Percentiles rank a stretch among this genome's conserved stretches.
phyloP scores from a whole-genome alignment of 768 basidiomycete genomes.

The Clitopilus hobsonii region DNA sequence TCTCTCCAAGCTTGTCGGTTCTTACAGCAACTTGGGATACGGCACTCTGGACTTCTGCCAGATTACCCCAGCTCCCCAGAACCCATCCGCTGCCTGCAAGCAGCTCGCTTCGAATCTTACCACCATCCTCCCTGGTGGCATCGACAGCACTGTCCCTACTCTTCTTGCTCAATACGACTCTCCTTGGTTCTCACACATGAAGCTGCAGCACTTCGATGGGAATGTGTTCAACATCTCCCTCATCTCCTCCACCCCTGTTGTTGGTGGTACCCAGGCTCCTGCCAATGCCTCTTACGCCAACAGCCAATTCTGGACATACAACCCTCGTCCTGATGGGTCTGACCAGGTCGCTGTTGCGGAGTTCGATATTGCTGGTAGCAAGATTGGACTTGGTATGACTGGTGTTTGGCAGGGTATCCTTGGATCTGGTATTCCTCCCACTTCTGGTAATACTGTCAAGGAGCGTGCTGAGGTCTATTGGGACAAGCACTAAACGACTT shows the following conservation, averaged over 20 bases:
- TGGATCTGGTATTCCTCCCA: not conserved
- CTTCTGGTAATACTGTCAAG: not conserved
- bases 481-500: not conserved
- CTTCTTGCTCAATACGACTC: not conserved
- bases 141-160: not conserved
- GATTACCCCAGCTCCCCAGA: not conserved
- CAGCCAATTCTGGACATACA: not conserved
- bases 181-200: not conserved
- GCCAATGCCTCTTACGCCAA: not conserved
- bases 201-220: not conserved
- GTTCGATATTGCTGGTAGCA: not conserved
- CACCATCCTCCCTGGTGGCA: not conserved
- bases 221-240: not conserved
- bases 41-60: conserved; percentile 10
- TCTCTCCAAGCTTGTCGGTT: conserved; percentile 6
- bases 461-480: not conserved
- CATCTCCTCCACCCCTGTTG: not conserved
- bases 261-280: not conserved
- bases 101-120: not conserved
- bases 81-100: not conserved
- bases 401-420: not conserved
- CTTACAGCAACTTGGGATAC: conserved; percentile 9
- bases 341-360: not conserved
- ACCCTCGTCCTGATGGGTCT: not conserved
- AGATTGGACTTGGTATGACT: not conserved